These are phyloP conservation scores for Aspergillus uvarum DNA, from an alignment of 2,329 filamentous ascomycete genomes.

Conservation along the genomic window DNA sequence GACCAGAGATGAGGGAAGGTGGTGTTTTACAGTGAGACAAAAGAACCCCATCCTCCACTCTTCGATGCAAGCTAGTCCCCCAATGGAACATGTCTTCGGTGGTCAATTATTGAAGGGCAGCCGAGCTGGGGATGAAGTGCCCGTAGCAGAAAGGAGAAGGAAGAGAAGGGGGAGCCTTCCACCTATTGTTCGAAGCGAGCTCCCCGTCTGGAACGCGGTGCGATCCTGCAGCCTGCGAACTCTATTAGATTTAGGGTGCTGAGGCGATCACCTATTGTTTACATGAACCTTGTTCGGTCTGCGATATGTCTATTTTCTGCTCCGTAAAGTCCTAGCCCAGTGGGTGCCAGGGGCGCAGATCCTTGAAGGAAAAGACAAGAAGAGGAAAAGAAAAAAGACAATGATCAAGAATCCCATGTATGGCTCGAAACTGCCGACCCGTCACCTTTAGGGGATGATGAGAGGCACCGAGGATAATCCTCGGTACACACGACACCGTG, in stretches of 20 bases:
- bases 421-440: background rate
- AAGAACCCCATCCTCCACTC: constrained; percentile 1
- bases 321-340: background rate
- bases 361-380: background rate
- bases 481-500: background rate
- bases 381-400: background rate
- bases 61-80: background rate
- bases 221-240: constrained; percentile 2
- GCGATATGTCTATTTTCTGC: background rate
- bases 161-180: background rate
- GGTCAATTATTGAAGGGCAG: constrained; percentile 7
- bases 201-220: background rate
- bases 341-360: background rate
- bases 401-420: background rate
- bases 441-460: background rate
- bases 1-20: constrained; percentile 1
- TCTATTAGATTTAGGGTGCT: constrained; percentile 2
- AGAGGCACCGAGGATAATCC: background rate
- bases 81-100: background rate
- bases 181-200: background rate
- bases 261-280: background rate
- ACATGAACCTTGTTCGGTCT: background rate
- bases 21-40: constrained; percentile 16
- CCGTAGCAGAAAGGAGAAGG: background rate
- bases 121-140: background rate